Conservation (phyloP, 2,329 filamentous ascomycete species). For the Tolypocladium cylindrosporum region DNA sequence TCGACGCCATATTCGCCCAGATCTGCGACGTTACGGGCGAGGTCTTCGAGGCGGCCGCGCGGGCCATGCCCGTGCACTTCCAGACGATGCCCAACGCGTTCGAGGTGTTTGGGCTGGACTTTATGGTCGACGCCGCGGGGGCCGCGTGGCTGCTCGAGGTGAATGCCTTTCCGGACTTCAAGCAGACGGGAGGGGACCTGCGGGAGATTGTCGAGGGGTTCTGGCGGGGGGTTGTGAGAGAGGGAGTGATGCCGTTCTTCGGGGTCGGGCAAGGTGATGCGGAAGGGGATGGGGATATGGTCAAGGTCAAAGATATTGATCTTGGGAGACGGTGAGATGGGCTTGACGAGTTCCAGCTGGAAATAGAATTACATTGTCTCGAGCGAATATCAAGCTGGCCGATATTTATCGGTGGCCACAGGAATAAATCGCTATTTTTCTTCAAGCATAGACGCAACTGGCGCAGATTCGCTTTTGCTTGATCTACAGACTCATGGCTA, state of each 20-base stretch:
- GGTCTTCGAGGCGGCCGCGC: constrained; percentile 76
- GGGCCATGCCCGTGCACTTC: constrained; percentile 82
- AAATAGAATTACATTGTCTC: background rate
- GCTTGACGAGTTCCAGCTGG: background rate
- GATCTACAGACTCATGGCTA: background rate
- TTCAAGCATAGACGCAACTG: no score
- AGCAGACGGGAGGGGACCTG: constrained; percentile 79
- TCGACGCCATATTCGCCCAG: constrained; percentile 57
- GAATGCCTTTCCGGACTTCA: constrained; percentile 94
- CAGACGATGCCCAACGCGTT: constrained; percentile 82
- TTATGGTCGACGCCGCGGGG: constrained; percentile 60
- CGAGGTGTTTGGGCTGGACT: constrained; percentile 88
- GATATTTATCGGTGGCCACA: no score
- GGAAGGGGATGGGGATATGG: constrained; percentile 31
- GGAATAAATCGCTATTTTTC: background rate
- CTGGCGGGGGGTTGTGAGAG: constrained; percentile 63
- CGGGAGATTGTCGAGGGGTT: constrained; percentile 63
- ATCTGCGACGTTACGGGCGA: constrained; percentile 67
- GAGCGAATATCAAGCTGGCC: background rate
- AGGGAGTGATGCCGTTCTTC: constrained; percentile 62
- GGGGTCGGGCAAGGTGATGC: constrained; percentile 12
- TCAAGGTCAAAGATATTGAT: constrained; percentile 42
- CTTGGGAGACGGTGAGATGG: constrained; percentile 33
- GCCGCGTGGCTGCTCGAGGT: constrained; percentile 74
- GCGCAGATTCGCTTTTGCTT: background rate